These are phyloP conservation scores for Neurospora sp. DNA, from an alignment of 2,329 filamentous ascomycete species.

Conservation along the genomic window DNA sequence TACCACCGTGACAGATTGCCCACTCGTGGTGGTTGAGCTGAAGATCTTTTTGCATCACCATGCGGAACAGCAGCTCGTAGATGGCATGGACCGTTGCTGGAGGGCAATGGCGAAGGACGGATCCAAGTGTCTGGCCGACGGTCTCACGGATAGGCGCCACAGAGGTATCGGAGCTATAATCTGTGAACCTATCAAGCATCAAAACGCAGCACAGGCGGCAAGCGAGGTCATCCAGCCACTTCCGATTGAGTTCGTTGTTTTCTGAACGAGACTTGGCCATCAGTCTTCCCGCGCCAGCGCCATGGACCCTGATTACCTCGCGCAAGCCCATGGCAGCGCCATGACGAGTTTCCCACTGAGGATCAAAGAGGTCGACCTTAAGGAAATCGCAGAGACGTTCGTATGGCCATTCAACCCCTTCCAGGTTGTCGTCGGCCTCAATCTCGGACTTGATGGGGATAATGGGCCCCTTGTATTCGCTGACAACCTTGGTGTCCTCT, in stretches of 20 bases:
- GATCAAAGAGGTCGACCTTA: conserved; percentile 85
- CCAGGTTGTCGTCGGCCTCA: conserved; percentile 63
- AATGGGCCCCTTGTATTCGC: conserved; percentile 83
- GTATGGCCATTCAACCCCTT: conserved; percentile 85
- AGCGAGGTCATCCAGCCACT: conserved; percentile 90
- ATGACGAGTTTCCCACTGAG: conserved; percentile 90
- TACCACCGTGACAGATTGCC: conserved; percentile 95
- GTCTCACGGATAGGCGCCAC: conserved; percentile 94
- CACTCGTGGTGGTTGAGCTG: conserved; percentile 66
- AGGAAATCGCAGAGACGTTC: conserved; percentile 90
- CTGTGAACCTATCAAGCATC: conserved; percentile 94
- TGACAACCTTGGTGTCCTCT: conserved; percentile 84
- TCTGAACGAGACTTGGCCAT: conserved; percentile 59
- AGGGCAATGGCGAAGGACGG: conserved; percentile 75
- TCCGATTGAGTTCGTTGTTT: conserved; percentile 70
- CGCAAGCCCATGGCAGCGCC: conserved; percentile 91
- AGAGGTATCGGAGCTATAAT: conserved; percentile 95
- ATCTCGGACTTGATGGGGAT: conserved; percentile 79
- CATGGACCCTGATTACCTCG: conserved; percentile 87
- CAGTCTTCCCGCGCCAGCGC: conserved; percentile 71
- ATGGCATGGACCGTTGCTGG: conserved; percentile 70
- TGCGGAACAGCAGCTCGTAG: conserved; percentile 73
- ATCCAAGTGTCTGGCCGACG: conserved; percentile 85
- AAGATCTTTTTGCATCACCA: conserved; percentile 85
- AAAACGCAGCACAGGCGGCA: conserved; percentile 91